These are phyloP conservation scores for Suillus sp. DNA, from an alignment of 768 basidiomycete genomes.

Conservation along the genomic window DNA sequence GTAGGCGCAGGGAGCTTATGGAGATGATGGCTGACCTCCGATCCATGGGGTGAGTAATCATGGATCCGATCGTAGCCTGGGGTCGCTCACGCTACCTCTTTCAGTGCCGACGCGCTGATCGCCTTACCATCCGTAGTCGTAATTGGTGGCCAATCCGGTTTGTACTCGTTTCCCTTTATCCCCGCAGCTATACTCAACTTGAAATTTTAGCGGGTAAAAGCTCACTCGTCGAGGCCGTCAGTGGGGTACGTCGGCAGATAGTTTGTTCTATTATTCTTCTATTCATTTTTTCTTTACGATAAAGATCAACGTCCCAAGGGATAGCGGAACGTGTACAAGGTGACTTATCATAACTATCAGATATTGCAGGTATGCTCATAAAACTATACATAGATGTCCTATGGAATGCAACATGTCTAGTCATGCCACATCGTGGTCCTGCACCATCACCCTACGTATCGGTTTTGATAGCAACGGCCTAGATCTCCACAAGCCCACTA, in stretches of 20 bases:
- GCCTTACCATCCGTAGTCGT: constrained; percentile 53
- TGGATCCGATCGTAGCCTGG: background rate
- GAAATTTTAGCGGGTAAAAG: constrained; percentile 39
- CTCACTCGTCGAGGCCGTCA: constrained; percentile 43
- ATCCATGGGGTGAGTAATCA: constrained; percentile 33
- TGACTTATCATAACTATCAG: background rate
- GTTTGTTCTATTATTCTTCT: background rate
- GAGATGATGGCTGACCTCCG: constrained; percentile 39
- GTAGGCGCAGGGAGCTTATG: constrained; percentile 42
- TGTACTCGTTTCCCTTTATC: constrained; percentile 12
- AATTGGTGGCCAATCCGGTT: constrained; percentile 56
- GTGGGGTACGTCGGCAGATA: background rate
- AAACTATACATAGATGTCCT: constrained; percentile 28
- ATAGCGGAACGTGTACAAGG: constrained; percentile 39
- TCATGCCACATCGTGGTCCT: constrained; percentile 33
- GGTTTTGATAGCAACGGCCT: constrained; percentile 39
- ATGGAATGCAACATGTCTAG: constrained; percentile 39
- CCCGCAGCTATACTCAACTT: constrained; percentile 12
- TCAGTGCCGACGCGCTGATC: constrained; percentile 45
- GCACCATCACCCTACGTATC: constrained; percentile 45
- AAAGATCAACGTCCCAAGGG: background rate
- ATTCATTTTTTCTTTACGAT: background rate
- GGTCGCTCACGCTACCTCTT: constrained; percentile 1
- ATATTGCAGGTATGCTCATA: background rate
- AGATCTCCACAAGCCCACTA: constrained; percentile 22